A percentile compares a stretch with the other conserved stretches of the same genome.
Conservation (phyloP, 1,284 basidiomycete genomes). For the Cerrena zonata region DNA sequence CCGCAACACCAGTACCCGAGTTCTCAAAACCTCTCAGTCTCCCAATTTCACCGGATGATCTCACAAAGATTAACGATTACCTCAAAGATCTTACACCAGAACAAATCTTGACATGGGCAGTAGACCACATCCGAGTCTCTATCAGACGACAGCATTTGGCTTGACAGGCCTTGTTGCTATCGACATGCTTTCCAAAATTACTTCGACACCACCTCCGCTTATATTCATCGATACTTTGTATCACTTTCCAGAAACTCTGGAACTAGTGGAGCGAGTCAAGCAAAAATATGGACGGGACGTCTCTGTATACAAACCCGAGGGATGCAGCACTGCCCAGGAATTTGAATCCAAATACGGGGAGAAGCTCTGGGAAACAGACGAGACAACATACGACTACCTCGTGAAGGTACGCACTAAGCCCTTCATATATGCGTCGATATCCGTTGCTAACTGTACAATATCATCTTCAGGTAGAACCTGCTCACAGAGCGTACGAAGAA, state of each 20-base stretch:
- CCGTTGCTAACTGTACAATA: constrained; percentile 4
- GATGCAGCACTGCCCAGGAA: constrained; percentile 61
- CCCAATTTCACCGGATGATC: constrained; percentile 60
- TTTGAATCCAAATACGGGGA: constrained; percentile 83
- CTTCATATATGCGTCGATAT: neutral
- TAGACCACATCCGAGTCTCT: constrained; percentile 75
- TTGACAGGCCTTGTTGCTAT: constrained; percentile 86
- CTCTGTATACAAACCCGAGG: constrained; percentile 76
- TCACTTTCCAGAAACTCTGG: constrained; percentile 91
- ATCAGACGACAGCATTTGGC: constrained; percentile 92
- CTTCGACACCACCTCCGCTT: constrained; percentile 56
- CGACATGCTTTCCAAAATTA: constrained; percentile 86
- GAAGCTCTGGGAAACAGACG: constrained; percentile 84
- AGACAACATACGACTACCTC: constrained; percentile 84
- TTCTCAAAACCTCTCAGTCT: constrained; percentile 48
- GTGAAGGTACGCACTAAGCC: constrained; percentile 66
- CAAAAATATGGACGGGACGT: constrained; percentile 71
- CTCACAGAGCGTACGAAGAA: constrained; percentile 79
- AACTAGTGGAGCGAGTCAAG: constrained; percentile 78
- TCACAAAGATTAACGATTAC: constrained; percentile 68
- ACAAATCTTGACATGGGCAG: constrained; percentile 79
- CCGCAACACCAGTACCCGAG: constrained; percentile 11
- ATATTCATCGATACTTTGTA: constrained; percentile 96
- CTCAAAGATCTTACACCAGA: constrained; percentile 70
- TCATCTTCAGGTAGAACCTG: constrained; percentile 79